A percentile compares a stretch with the other conserved stretches of the same genome.
Conservation (phyloP, 148 eudicot genomes). For the Suaeda aralocaspica region DNA sequence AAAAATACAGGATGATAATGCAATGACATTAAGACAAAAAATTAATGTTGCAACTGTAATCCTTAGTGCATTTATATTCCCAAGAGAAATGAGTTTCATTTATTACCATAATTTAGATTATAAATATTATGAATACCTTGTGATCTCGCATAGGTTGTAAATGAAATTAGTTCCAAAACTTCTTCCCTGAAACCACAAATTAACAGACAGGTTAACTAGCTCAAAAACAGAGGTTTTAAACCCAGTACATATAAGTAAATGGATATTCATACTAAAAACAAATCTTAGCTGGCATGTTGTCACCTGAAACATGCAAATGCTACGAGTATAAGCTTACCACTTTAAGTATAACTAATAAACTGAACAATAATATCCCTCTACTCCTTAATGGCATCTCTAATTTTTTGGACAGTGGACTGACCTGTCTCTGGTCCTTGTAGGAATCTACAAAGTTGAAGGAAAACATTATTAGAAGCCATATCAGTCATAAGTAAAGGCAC, state of each 20-base stretch:
- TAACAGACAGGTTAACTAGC: background rate
- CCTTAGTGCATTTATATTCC: conserved; percentile 2
- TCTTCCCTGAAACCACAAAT: conserved; percentile 61
- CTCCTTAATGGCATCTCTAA: conserved; percentile 91
- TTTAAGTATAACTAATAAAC: conserved; percentile 89
- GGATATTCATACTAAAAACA: background rate
- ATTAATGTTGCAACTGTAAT: background rate
- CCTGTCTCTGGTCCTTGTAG: conserved; percentile 99
- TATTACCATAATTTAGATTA: background rate
- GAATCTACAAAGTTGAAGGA: conserved; percentile 49
- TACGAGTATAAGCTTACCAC: conserved; percentile 66
- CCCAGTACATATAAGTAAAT: background rate
- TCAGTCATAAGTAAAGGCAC: background rate
- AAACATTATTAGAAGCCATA: conserved; percentile 10
- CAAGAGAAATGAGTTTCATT: background rate
- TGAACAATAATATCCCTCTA: conserved; percentile 94
- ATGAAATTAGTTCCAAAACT: conserved; percentile 98
- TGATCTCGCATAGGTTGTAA: conserved; percentile 99
- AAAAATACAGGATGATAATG: conserved; percentile 14
- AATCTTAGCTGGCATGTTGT: background rate
- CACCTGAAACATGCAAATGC: background rate
- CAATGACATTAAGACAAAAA: conserved; percentile 10
- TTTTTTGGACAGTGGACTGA: conserved; percentile 74
- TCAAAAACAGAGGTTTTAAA: background rate
- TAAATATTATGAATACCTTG: conserved; percentile 51